Percentiles rank a stretch among this genome's conserved stretches.
Conservation (phyloP, 768 basidiomycete species). For the Dictyophora rubrovolvata region DNA sequence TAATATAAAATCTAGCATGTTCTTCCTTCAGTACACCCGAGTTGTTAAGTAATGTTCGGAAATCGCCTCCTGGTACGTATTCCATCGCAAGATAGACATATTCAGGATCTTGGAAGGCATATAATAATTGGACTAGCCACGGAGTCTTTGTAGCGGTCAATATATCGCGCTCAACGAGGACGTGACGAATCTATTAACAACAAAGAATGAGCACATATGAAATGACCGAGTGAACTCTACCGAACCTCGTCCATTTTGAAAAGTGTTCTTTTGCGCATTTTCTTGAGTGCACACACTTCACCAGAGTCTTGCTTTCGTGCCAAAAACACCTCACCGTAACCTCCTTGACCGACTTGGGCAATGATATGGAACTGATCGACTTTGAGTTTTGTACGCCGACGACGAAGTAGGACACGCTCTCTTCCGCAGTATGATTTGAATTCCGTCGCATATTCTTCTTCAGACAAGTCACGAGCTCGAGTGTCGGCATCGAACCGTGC, state of each 20-base stretch:
- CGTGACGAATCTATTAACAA: constrained; percentile 79
- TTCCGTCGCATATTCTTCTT: constrained; percentile 58
- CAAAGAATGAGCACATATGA: neutral
- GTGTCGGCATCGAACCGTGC: constrained; percentile 79
- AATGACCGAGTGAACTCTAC: neutral
- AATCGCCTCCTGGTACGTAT: constrained; percentile 97
- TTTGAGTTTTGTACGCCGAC: constrained; percentile 83
- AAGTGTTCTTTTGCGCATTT: constrained; percentile 89
- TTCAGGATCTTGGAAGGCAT: constrained; percentile 91
- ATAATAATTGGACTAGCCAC: constrained; percentile 90
- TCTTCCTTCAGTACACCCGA: constrained; percentile 97
- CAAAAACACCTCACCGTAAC: constrained; percentile 95
- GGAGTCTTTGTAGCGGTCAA: constrained; percentile 94
- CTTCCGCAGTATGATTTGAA: constrained; percentile 89
- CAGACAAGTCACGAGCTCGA: constrained; percentile 44
- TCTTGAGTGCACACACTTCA: constrained; percentile 95
- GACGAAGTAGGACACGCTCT: constrained; percentile 86
- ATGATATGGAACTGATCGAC: constrained; percentile 98
- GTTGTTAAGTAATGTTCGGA: constrained; percentile 94
- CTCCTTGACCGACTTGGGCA: constrained; percentile 97
- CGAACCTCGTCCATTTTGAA: constrained; percentile 97
- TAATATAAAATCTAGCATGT: constrained; percentile 92
- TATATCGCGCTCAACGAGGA: constrained; percentile 95
- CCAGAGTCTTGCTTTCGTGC: constrained; percentile 93
- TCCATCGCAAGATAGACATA: constrained; percentile 98